Percentiles rank a stretch among this genome's conserved stretches.
These are phyloP conservation scores for Neoascochyta sp. DNA, from an alignment of 2,329 filamentous ascomycete genomes.

Conservation along the genomic window DNA sequence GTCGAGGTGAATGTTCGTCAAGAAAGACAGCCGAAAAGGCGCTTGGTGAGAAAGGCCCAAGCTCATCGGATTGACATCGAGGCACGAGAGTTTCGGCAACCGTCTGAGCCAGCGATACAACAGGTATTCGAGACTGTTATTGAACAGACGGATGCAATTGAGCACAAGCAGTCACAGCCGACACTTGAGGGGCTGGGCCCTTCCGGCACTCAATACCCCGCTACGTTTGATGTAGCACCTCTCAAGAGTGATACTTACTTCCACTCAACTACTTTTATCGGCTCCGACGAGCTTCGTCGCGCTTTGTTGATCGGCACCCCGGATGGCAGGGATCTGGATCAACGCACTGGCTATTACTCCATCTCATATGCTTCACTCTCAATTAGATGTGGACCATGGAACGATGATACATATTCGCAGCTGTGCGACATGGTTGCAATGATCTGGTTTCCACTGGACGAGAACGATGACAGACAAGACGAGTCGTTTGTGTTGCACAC, in stretches of 20 bases:
- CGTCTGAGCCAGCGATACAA: slow-evolving; percentile 33
- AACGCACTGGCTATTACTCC: slow-evolving; percentile 35
- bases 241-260: slow-evolving; percentile 54
- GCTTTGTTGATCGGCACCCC: slow-evolving; percentile 33
- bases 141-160: too few relatives aligned
- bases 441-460: slow-evolving; percentile 7
- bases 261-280: slow-evolving; percentile 55
- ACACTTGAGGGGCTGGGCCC: slow-evolving; percentile 49
- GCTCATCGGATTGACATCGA: slow-evolving; percentile 49
- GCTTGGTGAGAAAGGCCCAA: slow-evolving; percentile 35
- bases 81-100: slow-evolving; percentile 45
- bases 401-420: slow-evolving; percentile 51
- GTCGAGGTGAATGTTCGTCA: too few relatives aligned
- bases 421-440: slow-evolving; percentile 12
- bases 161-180: too few relatives aligned
- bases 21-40: slow-evolving; percentile 21
- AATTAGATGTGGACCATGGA: slow-evolving; percentile 53
- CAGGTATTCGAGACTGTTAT: too few relatives aligned
- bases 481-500: neutral
- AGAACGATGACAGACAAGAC: neutral
- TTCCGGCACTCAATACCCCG: slow-evolving; percentile 50
- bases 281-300: slow-evolving; percentile 52
- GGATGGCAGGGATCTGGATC: slow-evolving; percentile 42
- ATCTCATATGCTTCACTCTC: slow-evolving; percentile 37
- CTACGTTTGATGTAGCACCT: slow-evolving; percentile 52